These are phyloP conservation scores for Agarophyton chilense DNA, from an alignment of 23 red algal species.

Conservation along the genomic window DNA sequence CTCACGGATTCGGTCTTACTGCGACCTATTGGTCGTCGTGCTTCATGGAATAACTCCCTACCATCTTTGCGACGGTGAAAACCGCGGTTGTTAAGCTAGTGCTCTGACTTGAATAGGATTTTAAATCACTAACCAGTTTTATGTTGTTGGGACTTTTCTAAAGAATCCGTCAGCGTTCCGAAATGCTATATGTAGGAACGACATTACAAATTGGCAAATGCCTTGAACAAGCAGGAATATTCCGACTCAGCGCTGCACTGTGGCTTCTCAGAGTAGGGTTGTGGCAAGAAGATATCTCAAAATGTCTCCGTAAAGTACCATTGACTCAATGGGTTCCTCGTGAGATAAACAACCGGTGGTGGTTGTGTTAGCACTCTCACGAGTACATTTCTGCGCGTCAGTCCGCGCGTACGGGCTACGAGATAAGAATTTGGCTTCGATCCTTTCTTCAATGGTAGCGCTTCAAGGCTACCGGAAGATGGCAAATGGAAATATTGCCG, in stretches of 20 bases:
- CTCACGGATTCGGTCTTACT: slow-evolving; percentile 75
- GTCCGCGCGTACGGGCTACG: no score
- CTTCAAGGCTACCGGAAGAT: no score
- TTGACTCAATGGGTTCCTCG: background rate
- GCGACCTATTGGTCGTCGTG: slow-evolving; percentile 76
- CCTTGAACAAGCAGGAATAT: background rate
- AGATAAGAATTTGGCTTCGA: no score
- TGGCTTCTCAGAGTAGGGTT: background rate
- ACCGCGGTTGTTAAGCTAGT: background rate
- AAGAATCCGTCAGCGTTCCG: background rate
- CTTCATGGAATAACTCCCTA: slow-evolving; percentile 68
- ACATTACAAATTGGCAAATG: background rate
- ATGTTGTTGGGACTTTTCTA: background rate
- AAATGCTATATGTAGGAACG: background rate
- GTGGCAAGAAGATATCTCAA: background rate
- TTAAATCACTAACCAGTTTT: background rate
- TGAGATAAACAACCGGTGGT: no score
- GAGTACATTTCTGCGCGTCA: no score
- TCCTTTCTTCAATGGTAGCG: no score
- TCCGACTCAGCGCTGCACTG: no score
- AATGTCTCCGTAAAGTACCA: background rate
- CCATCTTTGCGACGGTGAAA: background rate
- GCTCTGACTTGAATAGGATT: slow-evolving; percentile 13
- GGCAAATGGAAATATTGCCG: no score
- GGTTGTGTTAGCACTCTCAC: no score